Evolutionary conservation across 2,329 filamentous ascomycete species (phyloP).

Genomic region (Thyridium curvatum): DNA sequence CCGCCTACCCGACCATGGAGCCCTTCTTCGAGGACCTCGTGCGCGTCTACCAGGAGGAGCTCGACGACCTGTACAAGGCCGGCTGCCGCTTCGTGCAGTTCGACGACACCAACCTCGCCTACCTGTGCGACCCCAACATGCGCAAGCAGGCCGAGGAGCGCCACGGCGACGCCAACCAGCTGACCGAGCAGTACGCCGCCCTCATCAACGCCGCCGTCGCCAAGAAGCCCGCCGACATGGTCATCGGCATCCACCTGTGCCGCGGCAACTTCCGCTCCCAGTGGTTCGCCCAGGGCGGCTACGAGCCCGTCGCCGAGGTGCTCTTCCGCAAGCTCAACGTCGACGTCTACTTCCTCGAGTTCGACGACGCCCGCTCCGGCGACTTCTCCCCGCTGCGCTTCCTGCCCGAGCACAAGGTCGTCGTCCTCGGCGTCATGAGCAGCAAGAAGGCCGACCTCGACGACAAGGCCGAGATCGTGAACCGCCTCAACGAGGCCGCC

Average conservation of each 20-base stretch:
- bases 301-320: constrained; percentile 52
- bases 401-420: constrained; percentile 46
- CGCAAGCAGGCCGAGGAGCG: constrained; percentile 43
- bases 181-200: constrained; percentile 44
- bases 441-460: constrained; percentile 55
- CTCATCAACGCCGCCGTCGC: constrained; percentile 49
- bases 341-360: constrained; percentile 54
- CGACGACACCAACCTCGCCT: constrained; percentile 54
- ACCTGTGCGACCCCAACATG: constrained; percentile 52
- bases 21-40: constrained; percentile 50
- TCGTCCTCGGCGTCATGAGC: constrained; percentile 53
- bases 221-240: constrained; percentile 46
- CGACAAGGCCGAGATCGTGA: constrained; percentile 28
- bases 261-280: constrained; percentile 49
- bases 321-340: constrained; percentile 50
- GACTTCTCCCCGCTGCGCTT: constrained; percentile 49
- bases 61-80: constrained; percentile 37
- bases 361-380: constrained; percentile 48
- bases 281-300: constrained; percentile 52
- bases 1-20: constrained; percentile 47
- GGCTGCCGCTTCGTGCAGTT: constrained; percentile 52
- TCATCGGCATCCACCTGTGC: constrained; percentile 51
- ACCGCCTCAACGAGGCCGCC: constrained; percentile 36
- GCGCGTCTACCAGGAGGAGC: constrained; percentile 47
- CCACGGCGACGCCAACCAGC: constrained; percentile 38